Evolutionary conservation across 2,329 filamentous ascomycete genomes (phyloP).

Genomic region (Beauveria sp.): DNA sequence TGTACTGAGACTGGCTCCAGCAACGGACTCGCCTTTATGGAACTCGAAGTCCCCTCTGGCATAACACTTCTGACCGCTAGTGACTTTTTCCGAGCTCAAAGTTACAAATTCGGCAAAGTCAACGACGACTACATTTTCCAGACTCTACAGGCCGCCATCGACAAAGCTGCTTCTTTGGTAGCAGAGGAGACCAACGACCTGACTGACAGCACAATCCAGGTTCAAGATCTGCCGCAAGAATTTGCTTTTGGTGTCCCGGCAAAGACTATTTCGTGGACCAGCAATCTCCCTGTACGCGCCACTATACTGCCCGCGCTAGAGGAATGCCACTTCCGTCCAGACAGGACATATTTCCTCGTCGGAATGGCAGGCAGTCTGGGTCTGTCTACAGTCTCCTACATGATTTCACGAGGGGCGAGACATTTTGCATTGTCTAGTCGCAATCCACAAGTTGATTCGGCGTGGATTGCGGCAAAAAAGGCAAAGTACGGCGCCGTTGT

Average conservation of each 20-base stretch:
- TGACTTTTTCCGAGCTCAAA: not conserved
- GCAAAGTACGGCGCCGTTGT: not conserved
- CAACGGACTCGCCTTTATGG: not conserved
- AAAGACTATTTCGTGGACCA: not conserved
- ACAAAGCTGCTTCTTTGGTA: not conserved
- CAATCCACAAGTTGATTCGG: constrained; percentile 22
- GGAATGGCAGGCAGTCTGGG: constrained; percentile 27
- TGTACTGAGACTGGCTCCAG: not conserved
- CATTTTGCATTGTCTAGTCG: constrained; percentile 30
- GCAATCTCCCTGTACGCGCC: not conserved
- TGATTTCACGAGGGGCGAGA: constrained; percentile 27
- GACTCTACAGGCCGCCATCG: not conserved
- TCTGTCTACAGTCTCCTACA: constrained; percentile 28
- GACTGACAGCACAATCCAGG: not conserved
- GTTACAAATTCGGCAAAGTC: not conserved
- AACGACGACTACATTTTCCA: not conserved
- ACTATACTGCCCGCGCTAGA: not conserved
- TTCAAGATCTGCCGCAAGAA: not conserved
- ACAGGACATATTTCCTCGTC: constrained; percentile 23
- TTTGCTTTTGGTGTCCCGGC: not conserved
- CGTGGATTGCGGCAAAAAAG: not conserved
- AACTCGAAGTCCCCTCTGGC: not conserved
- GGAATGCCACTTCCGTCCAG: not conserved
- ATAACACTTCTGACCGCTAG: not conserved
- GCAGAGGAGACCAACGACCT: not conserved